These are phyloP conservation scores for Tephrocybe sp. DNA, from an alignment of 768 basidiomycete genomes.

Conservation along the genomic window DNA sequence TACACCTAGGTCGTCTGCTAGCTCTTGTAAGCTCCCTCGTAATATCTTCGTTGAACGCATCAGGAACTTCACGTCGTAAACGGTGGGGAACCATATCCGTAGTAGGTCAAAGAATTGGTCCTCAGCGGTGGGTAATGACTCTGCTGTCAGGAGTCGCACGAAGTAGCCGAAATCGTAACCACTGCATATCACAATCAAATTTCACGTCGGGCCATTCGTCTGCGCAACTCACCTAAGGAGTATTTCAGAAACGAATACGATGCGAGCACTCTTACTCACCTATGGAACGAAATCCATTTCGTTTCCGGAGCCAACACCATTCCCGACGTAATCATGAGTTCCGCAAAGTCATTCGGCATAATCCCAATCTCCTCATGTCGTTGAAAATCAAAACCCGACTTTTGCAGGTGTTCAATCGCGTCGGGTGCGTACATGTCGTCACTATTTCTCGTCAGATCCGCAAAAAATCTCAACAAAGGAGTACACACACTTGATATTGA, in stretches of 20 bases:
- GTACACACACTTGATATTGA: constrained; percentile 73
- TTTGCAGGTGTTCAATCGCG: constrained; percentile 89
- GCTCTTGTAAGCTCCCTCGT: constrained; percentile 89
- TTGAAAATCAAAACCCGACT: constrained; percentile 94
- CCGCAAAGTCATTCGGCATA: constrained; percentile 90
- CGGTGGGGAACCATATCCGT: constrained; percentile 89
- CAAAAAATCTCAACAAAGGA: neutral
- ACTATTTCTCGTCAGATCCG: constrained; percentile 40
- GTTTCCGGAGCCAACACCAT: constrained; percentile 85
- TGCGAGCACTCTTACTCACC: constrained; percentile 48
- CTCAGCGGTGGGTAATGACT: constrained; percentile 85
- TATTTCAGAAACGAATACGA: neutral
- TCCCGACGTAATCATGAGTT: constrained; percentile 94
- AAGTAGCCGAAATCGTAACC: constrained; percentile 99
- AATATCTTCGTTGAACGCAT: constrained; percentile 85
- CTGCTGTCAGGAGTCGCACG: constrained; percentile 85
- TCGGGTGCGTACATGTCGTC: constrained; percentile 99
- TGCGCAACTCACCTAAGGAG: constrained; percentile 1
- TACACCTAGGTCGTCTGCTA: constrained; percentile 94
- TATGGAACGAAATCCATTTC: constrained; percentile 97
- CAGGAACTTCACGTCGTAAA: constrained; percentile 97
- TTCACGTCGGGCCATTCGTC: neutral
- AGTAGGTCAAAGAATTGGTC: constrained; percentile 87
- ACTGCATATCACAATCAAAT: constrained; percentile 41
- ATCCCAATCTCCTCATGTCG: constrained; percentile 93